phyloP scores from a whole-genome alignment of 768 basidiomycete genomes.

The Phylloporus arenicola region DNA sequence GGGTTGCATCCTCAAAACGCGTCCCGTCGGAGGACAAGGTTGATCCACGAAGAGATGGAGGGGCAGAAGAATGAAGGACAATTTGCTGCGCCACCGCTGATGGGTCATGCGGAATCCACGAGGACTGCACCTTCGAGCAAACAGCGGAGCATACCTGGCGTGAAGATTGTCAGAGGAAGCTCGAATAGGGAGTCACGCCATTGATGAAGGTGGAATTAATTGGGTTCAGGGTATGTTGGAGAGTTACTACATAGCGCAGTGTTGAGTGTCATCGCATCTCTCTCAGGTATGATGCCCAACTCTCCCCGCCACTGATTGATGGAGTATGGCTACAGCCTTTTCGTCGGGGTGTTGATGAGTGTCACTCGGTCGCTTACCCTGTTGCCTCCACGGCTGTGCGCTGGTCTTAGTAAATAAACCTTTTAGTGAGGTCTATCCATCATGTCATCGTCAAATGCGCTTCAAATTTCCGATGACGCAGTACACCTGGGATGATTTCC shows the following conservation, averaged over 20 bases:
- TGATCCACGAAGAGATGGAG: not conserved
- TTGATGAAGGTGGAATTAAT: conserved; percentile 4
- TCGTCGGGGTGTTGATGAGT: too few species aligned
- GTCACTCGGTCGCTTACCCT: too few species aligned
- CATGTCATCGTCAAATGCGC: too few species aligned
- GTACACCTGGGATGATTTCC: not conserved
- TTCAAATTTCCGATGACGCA: not conserved
- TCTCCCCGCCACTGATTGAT: too few species aligned
- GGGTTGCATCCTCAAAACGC: conserved; percentile 2
- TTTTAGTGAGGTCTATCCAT: too few species aligned
- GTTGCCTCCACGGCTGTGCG: too few species aligned
- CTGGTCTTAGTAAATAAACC: too few species aligned
- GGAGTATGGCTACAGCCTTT: too few species aligned
- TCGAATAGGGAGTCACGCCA: conserved; percentile 13
- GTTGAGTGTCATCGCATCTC: not conserved
- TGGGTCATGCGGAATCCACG: conserved; percentile 6
- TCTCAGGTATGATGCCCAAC: not conserved
- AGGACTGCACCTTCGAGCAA: conserved; percentile 14
- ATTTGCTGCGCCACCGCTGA: not conserved
- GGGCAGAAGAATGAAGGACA: conserved; percentile 2
- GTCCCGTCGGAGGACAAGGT: not conserved
- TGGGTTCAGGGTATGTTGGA: conserved; percentile 4
- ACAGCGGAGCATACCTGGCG: conserved; percentile 29
- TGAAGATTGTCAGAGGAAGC: conserved; percentile 27
- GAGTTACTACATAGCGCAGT: too few species aligned